Evolutionary conservation across 352 stramenopile species (phyloP).

Genomic region (Phytophthora macrochlamydospora): DNA sequence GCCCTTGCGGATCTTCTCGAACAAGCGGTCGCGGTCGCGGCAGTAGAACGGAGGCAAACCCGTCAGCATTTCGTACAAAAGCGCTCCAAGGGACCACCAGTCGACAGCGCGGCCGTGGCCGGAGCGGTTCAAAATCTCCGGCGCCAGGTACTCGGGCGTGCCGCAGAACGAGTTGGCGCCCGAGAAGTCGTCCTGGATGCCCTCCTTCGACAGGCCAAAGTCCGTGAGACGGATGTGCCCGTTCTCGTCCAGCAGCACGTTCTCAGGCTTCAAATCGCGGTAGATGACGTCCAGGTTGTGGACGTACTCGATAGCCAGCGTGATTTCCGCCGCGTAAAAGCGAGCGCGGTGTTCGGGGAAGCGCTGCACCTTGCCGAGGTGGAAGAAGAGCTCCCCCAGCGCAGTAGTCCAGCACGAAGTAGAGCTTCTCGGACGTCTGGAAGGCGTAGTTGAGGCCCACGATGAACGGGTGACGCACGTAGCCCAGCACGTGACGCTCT

Average conservation of each 20-base stretch:
- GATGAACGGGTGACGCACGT: constrained; percentile 98
- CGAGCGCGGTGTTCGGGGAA: constrained; percentile 93
- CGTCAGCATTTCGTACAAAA: constrained; percentile 89
- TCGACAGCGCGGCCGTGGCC: constrained; percentile 97
- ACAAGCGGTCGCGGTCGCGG: constrained; percentile 95
- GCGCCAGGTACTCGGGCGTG: constrained; percentile 98
- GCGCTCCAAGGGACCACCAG: constrained; percentile 96
- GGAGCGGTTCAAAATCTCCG: constrained; percentile 97
- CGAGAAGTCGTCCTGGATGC: constrained; percentile 90
- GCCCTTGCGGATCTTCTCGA: constrained; percentile 97
- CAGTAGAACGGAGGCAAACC: constrained; percentile 93
- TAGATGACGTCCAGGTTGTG: constrained; percentile 96
- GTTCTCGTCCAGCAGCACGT: constrained; percentile 96
- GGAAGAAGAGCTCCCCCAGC: constrained; percentile 96
- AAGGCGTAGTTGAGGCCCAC: constrained; percentile 96
- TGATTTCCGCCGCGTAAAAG: constrained; percentile 98
- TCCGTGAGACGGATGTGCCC: constrained; percentile 98
- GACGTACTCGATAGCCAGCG: constrained; percentile 95
- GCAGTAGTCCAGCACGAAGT: constrained; percentile 99
- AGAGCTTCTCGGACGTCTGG: constrained; percentile 96
- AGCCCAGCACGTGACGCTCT: constrained; percentile 96
- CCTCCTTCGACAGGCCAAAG: constrained; percentile 95
- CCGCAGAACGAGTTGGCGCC: constrained; percentile 98
- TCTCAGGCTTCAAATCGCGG: constrained; percentile 98
- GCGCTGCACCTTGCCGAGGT: constrained; percentile 92